A percentile compares a stretch with the other conserved stretches of the same genome.
Evolutionary conservation across 805 yeast genomes (phyloP).

Genomic region (Candida tibetensis): DNA sequence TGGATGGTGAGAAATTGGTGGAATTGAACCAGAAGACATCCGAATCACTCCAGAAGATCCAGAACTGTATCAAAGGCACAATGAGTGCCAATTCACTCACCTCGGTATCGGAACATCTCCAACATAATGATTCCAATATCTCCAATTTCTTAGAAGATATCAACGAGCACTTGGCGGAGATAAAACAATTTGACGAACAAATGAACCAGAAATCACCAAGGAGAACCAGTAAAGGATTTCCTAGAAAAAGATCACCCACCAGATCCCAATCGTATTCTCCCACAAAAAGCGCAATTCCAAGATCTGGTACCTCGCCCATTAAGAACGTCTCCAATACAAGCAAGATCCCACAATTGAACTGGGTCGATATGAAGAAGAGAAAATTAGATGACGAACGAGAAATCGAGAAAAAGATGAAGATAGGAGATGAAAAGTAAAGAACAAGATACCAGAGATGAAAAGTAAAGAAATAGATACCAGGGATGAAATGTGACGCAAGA

Average conservation of each 20-base stretch:
- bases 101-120: background rate
- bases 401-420: too few species aligned
- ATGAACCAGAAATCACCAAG: background rate
- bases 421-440: too few species aligned
- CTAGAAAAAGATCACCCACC: background rate
- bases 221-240: background rate
- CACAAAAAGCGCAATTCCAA: background rate
- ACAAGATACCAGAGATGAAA: too few species aligned
- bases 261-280: background rate
- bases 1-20: background rate
- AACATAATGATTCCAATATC: constrained; percentile 7
- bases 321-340: constrained; percentile 3
- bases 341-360: constrained; percentile 6
- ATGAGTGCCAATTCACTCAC: background rate
- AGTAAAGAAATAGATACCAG: too few species aligned
- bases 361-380: constrained; percentile 5
- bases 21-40: background rate
- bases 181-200: constrained; percentile 3
- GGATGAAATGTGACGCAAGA: too few species aligned
- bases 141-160: constrained; percentile 1
- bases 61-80: background rate
- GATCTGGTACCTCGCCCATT: background rate
- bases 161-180: constrained; percentile 5
- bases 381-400: too few species aligned
- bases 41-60: background rate